phyloP scores from a whole-genome alignment of 331 rosid genomes.

The Phaseolus coccineus region DNA sequence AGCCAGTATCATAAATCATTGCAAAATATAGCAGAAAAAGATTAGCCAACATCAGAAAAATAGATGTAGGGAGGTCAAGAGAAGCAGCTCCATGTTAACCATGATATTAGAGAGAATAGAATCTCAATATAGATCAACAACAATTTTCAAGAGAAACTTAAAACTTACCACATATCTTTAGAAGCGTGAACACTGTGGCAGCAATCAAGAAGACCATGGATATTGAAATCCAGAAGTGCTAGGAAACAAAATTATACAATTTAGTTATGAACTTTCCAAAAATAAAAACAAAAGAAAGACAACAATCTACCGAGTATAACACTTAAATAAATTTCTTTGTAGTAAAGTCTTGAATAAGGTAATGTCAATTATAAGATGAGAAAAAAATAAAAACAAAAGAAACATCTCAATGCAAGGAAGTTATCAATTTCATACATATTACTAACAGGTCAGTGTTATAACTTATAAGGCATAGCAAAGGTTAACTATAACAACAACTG shows the following conservation, averaged over 20 bases:
- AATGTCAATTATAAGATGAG: slow-evolving; percentile 27
- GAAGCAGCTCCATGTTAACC: slow-evolving; percentile 31
- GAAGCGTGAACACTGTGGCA: slow-evolving; percentile 86
- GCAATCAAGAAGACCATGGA: slow-evolving; percentile 97
- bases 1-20: slow-evolving; percentile 18
- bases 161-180: slow-evolving; percentile 85
- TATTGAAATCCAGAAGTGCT: slow-evolving; percentile 99
- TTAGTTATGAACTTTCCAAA: slow-evolving; percentile 40
- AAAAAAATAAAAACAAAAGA: not conserved
- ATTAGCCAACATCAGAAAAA: slow-evolving; percentile 11
- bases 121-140: slow-evolving; percentile 37
- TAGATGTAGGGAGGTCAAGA: slow-evolving; percentile 12
- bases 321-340: slow-evolving; percentile 4
- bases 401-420: slow-evolving; percentile 9
- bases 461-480: not conserved
- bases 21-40: slow-evolving; percentile 11
- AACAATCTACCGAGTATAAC: slow-evolving; percentile 30
- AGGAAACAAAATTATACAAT: slow-evolving; percentile 47
- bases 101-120: not conserved
- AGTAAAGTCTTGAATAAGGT: not conserved
- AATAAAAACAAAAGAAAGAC: slow-evolving; percentile 26
- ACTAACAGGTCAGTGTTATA: not conserved
- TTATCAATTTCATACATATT: not conserved
- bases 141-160: slow-evolving; percentile 26
- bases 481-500: not conserved